phyloP scores from a whole-genome alignment of 2,329 filamentous ascomycete genomes.

The Exophiala bonariae region DNA sequence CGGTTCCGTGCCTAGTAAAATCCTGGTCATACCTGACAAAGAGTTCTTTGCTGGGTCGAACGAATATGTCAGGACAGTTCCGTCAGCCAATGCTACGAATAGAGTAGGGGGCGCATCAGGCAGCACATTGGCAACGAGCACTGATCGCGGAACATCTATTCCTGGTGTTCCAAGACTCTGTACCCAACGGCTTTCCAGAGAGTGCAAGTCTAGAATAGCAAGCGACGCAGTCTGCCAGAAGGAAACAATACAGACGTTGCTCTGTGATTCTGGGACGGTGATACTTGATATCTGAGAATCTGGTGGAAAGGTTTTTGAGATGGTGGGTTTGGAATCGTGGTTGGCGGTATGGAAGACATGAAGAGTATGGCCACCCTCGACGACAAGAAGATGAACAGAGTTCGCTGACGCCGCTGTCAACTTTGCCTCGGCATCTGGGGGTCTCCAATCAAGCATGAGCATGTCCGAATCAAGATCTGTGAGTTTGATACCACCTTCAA shows the following conservation, averaged over 20 bases:
- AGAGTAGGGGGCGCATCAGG: slow-evolving; percentile 67
- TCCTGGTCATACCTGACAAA: slow-evolving; percentile 73
- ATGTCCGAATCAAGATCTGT: slow-evolving; percentile 51
- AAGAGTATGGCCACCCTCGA: slow-evolving; percentile 71
- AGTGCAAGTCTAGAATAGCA: slow-evolving; percentile 68
- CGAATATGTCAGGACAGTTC: slow-evolving; percentile 81
- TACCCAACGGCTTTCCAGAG: slow-evolving; percentile 65
- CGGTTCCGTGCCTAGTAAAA: slow-evolving; percentile 82
- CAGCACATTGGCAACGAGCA: slow-evolving; percentile 77
- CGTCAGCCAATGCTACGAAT: slow-evolving; percentile 89
- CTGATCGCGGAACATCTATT: slow-evolving; percentile 77
- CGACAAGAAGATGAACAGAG: slow-evolving; percentile 67
- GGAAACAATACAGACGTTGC: slow-evolving; percentile 72
- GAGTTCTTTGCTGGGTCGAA: slow-evolving; percentile 62
- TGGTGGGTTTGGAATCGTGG: slow-evolving; percentile 57
- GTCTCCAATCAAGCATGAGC: slow-evolving; percentile 47
- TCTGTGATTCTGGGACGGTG: slow-evolving; percentile 65
- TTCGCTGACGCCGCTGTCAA: slow-evolving; percentile 83
- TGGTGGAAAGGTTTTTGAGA: slow-evolving; percentile 61
- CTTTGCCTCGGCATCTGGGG: slow-evolving; percentile 40
- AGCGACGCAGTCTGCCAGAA: slow-evolving; percentile 85
- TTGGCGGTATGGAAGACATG: slow-evolving; percentile 60
- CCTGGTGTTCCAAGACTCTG: slow-evolving; percentile 65
- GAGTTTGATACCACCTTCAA: slow-evolving; percentile 61
- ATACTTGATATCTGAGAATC: slow-evolving; percentile 84